Conservation (phyloP, 2,329 filamentous ascomycete species). For the Xylaria sp. region DNA sequence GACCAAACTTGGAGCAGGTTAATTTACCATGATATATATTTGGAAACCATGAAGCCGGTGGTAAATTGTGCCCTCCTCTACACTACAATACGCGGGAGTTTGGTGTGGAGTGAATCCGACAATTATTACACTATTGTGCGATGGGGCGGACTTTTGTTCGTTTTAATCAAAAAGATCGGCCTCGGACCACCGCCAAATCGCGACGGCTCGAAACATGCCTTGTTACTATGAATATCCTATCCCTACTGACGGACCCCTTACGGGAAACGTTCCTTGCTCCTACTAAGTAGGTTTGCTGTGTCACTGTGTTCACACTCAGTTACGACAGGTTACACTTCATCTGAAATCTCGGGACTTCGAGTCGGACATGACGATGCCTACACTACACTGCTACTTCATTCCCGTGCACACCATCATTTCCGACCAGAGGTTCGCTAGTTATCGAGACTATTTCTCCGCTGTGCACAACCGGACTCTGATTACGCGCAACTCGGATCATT, state of each 20-base stretch:
- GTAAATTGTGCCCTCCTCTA: neutral
- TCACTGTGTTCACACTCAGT: neutral
- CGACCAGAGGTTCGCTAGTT: neutral
- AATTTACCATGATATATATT: slow-evolving; percentile 9
- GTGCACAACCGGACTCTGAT: neutral
- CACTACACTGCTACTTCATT: neutral
- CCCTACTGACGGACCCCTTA: slow-evolving; percentile 17
- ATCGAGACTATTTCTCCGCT: neutral
- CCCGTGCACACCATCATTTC: neutral
- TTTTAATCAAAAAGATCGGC: slow-evolving; percentile 2
- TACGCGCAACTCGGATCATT: neutral
- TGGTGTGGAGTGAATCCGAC: slow-evolving; percentile 16
- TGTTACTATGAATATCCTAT: slow-evolving; percentile 43
- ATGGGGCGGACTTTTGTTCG: slow-evolving; percentile 5
- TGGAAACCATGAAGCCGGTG: neutral
- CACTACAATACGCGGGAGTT: too few relatives aligned
- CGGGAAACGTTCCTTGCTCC: slow-evolving; percentile 2
- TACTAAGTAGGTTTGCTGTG: slow-evolving; percentile 5
- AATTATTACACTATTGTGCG: neutral
- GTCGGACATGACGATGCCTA: slow-evolving; percentile 14
- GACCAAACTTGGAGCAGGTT: slow-evolving; percentile 1
- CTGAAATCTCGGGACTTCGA: slow-evolving; percentile 3
- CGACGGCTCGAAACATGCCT: neutral
- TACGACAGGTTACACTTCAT: slow-evolving; percentile 15
- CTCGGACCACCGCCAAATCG: slow-evolving; percentile 5